Evolutionary conservation across 495 filamentous ascomycete genomes (phyloP), one percentile per base, ranked within the genome.

Genomic region (Diplogelasinospora grovesii): DNA sequence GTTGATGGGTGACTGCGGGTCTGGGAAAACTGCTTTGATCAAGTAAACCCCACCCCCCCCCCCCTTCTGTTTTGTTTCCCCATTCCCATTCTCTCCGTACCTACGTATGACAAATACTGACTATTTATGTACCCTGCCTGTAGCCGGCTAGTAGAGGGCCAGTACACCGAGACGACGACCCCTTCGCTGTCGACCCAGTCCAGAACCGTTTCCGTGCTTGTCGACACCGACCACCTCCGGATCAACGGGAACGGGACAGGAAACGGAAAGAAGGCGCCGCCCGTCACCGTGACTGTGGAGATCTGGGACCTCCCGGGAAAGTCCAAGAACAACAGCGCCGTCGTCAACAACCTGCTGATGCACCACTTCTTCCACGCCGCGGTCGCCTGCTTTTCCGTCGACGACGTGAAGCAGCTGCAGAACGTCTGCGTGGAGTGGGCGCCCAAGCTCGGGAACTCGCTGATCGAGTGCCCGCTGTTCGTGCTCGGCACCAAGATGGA

Each of bases 281-380:
- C n/a, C n/a, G n/a, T n/a, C n/a, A n/a, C n/a, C n/a, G 33, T 54
- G 8, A 39, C 31, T 5, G 32, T 60, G 15, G 56, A 60, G 53
- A 18, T 61, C 3, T 61, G 56, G 53, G 59, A 59, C 33, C 49
- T 60, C 32, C 56, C 56, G 3, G 56, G 56, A 6, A 30, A 24
- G 2, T 16, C 46, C 8, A 30, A 27, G 16, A 23, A 26, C 23
- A 25, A 41, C 8, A 21, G 14, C 14, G 20, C 4, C 36, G n/a
- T n/a, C n/a, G n/a, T 22, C 6, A 10, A 18, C 16, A 23, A 26
- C 3, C 43, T 39, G 4, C 39, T 53, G 3, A 31, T 45, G 4
- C 34, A 41, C 3, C 51, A 36, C 11, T 54, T 53, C 31, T 61
- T 61, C 27, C 40, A 61, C 16, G 56, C 48, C 3, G 53, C 50